Base-by-base conservation (phyloP, 768 basidiomycete species). In the Lactarius sp. region DNA sequence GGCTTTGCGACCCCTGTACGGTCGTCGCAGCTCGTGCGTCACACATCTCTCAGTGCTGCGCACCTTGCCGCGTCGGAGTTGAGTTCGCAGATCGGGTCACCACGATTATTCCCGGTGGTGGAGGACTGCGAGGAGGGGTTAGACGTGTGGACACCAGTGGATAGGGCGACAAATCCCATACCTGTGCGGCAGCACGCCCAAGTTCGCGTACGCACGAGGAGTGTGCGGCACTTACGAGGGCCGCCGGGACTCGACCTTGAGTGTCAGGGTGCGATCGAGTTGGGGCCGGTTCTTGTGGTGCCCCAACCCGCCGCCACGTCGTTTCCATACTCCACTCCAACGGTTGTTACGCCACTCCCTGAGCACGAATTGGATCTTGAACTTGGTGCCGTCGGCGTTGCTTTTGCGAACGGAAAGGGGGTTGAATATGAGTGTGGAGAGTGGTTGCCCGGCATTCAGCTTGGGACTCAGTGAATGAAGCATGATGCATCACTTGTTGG, bases 1-100 rank as follows among this genome's bases (percentile, higher is more conserved):
- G 81, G 79, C 1, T 76, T 88, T 57, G 78, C 81, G 12, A 76
- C 74, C 51, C 85, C 86, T 0, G 72, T 77, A 65, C 75, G 70
- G 27, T 79, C 80, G 60, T 86, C 85, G 16, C 81, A 80, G 1
- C 77, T 88, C n/a, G 73, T 62, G 34, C 70, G 73, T 12, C 71
- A 61, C 62, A 57, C 64, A 34, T 70, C 73, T 4, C 42, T 71
- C 22, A 70, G 59, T 3, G 64, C 69, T 0, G 61, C 56, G 39
- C 33, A 39, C 7, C 42, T 56, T n/a, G 47, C 59, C 1, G 41
- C 51, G 33, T 49, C 16, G 10, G 50, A n/a, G 16, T 57, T 18
- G 22, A 18, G 14, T n/a, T 14, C 36, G 33, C 27, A 33, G 10
- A n/a, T 64, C 20, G 56, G 34, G 8, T 64, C 49, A 8, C 50